Conservation (phyloP, 176 grass and related monocot species). For the sorghum (Sorghum bicolor) region Sorghum_bicolor_NCBIv3 NC_012872.2:54929501-54930000, state of each 20-base stretch:
- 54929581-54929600: constrained; percentile 22
- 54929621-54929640: constrained; percentile 17
- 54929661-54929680: constrained; percentile 23
- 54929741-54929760: not conserved
- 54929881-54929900: not conserved
- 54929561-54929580: constrained; percentile 1
- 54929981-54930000: too few species aligned
- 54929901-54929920: not conserved
- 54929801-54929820: not conserved
- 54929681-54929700: constrained; percentile 31
- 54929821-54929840: constrained; percentile 18
- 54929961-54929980: not conserved
- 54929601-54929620: not conserved
- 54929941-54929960: not conserved
- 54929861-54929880: not conserved
- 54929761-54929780: not conserved
- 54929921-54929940: not conserved
- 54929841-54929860: not conserved
- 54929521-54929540: constrained; percentile 20
- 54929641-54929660: not conserved
- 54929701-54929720: not conserved
- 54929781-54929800: not conserved
- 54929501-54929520: not conserved
- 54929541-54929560: constrained; percentile 8
- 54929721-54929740: not conserved